Conservation (phyloP, 495 filamentous ascomycete species). For the Daldinia concentrica region DNA sequence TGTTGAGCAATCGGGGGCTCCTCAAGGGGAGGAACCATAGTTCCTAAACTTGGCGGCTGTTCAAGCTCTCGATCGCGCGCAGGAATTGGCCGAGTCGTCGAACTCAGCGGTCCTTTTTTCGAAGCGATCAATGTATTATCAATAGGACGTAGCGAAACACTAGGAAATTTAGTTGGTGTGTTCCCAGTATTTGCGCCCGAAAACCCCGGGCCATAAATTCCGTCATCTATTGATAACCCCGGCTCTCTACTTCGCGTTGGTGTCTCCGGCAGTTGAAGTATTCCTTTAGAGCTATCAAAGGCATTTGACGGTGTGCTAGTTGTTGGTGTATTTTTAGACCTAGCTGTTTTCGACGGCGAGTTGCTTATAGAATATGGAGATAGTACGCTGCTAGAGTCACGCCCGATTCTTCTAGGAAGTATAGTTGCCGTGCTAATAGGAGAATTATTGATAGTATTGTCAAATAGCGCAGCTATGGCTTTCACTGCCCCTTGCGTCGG, state of each 20-base stretch:
- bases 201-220: not conserved
- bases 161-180: constrained; percentile 10
- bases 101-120: constrained; percentile 22
- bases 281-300: not conserved
- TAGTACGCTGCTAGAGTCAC: constrained; percentile 26
- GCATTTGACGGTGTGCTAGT: constrained; percentile 10
- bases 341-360: constrained; percentile 21
- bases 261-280: not conserved
- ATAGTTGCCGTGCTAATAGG: not conserved
- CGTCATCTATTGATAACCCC: not conserved
- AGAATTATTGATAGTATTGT: constrained; percentile 42
- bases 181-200: not conserved
- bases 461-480: constrained; percentile 57
- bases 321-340: not conserved
- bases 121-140: constrained; percentile 17
- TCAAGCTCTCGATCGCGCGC: constrained; percentile 23
- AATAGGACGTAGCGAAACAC: constrained; percentile 21
- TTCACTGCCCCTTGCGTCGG: constrained; percentile 49
- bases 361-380: constrained; percentile 41
- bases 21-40: constrained; percentile 39
- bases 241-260: constrained; percentile 4
- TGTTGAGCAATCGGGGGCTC: constrained; percentile 46
- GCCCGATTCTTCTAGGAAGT: constrained; percentile 2
- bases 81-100: constrained; percentile 6
- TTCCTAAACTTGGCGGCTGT: constrained; percentile 40